These are phyloP conservation scores for Phoenix roebelenii DNA, from an alignment of 176 grass and related monocot species.

Conservation along the genomic window DNA sequence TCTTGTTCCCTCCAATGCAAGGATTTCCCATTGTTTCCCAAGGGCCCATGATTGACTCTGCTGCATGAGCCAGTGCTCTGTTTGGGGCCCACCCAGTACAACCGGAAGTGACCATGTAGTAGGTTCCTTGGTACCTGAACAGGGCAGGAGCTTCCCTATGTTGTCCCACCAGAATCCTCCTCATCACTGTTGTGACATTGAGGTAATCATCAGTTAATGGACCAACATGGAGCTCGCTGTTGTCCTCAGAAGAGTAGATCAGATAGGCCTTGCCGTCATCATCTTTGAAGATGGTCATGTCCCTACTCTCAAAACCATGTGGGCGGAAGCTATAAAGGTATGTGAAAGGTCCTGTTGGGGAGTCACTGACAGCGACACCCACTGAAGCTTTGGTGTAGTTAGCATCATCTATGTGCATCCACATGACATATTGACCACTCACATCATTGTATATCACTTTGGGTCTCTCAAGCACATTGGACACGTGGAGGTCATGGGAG, in stretches of 20 bases:
- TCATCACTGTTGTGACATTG: conserved; percentile 43
- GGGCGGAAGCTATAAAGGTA: conserved; percentile 85
- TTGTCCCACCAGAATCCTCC: conserved; percentile 51
- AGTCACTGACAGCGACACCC: conserved; percentile 56
- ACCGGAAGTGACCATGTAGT: conserved; percentile 97
- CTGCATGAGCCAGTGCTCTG: conserved; percentile 64
- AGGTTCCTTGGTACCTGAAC: conserved; percentile 74
- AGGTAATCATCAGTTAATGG: conserved; percentile 79
- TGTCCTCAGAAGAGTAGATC: conserved; percentile 89
- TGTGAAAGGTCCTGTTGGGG: conserved; percentile 63
- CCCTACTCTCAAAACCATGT: conserved; percentile 77
- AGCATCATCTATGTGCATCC: conserved; percentile 94
- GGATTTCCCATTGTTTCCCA: conserved; percentile 91
- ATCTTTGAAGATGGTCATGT: conserved; percentile 97
- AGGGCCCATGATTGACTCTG: conserved; percentile 70
- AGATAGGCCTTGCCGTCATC: conserved; percentile 84
- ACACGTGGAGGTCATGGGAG: conserved; percentile 85
- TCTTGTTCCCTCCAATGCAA: conserved; percentile 68
- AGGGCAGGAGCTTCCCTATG: conserved; percentile 78
- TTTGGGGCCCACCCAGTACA: conserved; percentile 93
- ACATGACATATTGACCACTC: conserved; percentile 81
- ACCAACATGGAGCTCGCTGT: conserved; percentile 82
- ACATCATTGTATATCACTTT: conserved; percentile 92
- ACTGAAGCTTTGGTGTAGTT: conserved; percentile 92
- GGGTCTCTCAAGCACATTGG: conserved; percentile 92